A percentile compares a stretch with the other conserved stretches of the same genome.
Conservation (phyloP, 441 rosid species). For the Caryocar brasiliense region DNA sequence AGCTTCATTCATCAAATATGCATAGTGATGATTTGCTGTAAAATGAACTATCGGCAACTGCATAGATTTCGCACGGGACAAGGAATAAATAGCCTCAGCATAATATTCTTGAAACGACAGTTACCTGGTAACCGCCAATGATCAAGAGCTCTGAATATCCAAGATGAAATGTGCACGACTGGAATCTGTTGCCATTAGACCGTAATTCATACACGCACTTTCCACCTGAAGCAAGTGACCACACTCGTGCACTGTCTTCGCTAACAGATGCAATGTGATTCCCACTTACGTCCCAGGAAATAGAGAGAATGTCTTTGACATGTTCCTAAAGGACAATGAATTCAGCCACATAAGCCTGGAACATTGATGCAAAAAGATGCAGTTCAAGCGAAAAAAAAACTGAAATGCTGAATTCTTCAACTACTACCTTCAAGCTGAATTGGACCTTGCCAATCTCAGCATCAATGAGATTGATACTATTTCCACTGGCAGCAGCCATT, state of each 20-base stretch:
- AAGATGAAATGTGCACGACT: slow-evolving; percentile 37
- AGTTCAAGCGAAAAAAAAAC: not conserved
- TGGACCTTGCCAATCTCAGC: slow-evolving; percentile 15
- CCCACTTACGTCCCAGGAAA: slow-evolving; percentile 37
- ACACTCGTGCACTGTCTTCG: slow-evolving; percentile 29
- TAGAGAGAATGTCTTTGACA: slow-evolving; percentile 16
- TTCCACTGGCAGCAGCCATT: slow-evolving; percentile 29
- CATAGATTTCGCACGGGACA: no score
- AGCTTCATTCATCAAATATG: no score
- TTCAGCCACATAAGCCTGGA: not conserved
- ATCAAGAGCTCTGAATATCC: slow-evolving; percentile 23
- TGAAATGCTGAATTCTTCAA: slow-evolving; percentile 1
- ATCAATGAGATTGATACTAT: slow-evolving; percentile 27
- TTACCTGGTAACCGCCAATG: slow-evolving; percentile 33
- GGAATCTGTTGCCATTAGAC: slow-evolving; percentile 28
- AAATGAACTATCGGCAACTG: no score
- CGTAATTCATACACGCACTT: slow-evolving; percentile 23
- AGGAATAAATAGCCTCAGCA: no score
- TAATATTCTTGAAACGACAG: not conserved
- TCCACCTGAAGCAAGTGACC: slow-evolving; percentile 26
- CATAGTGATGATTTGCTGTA: no score
- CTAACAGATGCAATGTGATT: slow-evolving; percentile 32
- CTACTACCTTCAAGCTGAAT: slow-evolving; percentile 17
- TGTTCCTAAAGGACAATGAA: slow-evolving; percentile 24
- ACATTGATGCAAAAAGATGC: not conserved